Evolutionary conservation across 2,329 filamentous ascomycete species (phyloP).

Genomic region (Exophiala oligosperma): DNA sequence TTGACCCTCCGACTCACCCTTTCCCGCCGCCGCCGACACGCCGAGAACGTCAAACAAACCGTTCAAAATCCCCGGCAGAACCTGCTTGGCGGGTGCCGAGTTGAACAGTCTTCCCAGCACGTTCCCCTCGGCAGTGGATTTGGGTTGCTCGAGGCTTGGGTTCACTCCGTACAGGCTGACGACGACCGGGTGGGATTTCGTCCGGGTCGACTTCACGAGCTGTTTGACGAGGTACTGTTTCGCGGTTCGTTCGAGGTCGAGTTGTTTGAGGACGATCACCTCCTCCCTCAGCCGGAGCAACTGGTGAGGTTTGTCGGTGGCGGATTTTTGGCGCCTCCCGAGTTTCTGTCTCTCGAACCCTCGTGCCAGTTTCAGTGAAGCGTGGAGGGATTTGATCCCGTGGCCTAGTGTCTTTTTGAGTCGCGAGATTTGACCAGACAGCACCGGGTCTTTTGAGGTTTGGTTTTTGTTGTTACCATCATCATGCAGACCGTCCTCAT

Average conservation of each 20-base stretch:
- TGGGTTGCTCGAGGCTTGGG: slow-evolving; percentile 39
- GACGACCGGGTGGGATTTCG: slow-evolving; percentile 53
- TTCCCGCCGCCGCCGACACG: slow-evolving; percentile 16
- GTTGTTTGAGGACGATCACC: slow-evolving; percentile 56
- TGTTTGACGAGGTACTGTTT: slow-evolving; percentile 58
- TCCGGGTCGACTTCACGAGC: slow-evolving; percentile 57
- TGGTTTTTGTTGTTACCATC: not conserved
- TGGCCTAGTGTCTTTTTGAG: slow-evolving; percentile 51
- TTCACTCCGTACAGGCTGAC: slow-evolving; percentile 38
- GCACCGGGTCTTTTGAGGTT: slow-evolving; percentile 27
- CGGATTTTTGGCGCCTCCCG: slow-evolving; percentile 58
- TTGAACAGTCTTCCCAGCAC: slow-evolving; percentile 61
- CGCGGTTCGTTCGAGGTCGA: slow-evolving; percentile 53
- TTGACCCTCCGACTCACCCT: too few species aligned
- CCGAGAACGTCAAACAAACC: slow-evolving; percentile 42
- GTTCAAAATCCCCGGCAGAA: slow-evolving; percentile 48
- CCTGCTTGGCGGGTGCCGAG: slow-evolving; percentile 58
- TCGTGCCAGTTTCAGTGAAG: slow-evolving; percentile 58
- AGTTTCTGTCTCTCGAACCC: slow-evolving; percentile 66
- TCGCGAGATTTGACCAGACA: slow-evolving; percentile 37
- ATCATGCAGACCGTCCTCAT: not conserved
- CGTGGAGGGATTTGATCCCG: slow-evolving; percentile 50
- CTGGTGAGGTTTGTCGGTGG: slow-evolving; percentile 43
- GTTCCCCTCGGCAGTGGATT: slow-evolving; percentile 53
- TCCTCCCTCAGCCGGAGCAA: slow-evolving; percentile 53